Base-by-base conservation (phyloP, 2,329 filamentous ascomycete species). In the Penicillium griseofulvum region DNA sequence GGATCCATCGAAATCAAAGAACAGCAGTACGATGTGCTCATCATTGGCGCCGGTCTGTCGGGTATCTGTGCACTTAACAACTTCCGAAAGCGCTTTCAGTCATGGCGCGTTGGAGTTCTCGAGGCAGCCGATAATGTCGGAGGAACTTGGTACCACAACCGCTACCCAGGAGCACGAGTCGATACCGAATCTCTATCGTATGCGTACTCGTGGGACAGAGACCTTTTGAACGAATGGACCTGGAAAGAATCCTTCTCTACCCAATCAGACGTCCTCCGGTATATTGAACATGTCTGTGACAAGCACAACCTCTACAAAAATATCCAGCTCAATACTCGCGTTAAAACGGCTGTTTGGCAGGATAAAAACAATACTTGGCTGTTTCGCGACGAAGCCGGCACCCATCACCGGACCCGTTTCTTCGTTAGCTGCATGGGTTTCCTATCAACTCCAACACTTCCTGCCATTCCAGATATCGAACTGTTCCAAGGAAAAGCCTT, bases 71-170 rank as follows among this genome's bases (percentile, higher is more conserved):
- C 53, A 37, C 55, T 62, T 37, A 49, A 55, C n/a, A 55, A 60
- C 38, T 39, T 59, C 17, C 46, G 55, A 29, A 50, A 58, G 11
- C 57, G 55, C 36, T 59, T 60, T 16, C 60, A 51, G 12, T 39
- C 44, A 0, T 62, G 55, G 57, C 52, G 54, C 10, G 55, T 60
- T 7, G 50, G 51, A 16, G 57, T 62, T 7, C 33, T 62, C 3
- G 60, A 60, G 29, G 51, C 57, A 12, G 55, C 55, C n/a, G 53
- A 55, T 17, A 52, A 46, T 37, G 55, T 56, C 71, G 78, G 78
- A 4, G 78, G 79, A 1, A 80, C 78, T 2, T 82, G 80, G 78
- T 72, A 69, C 52, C 76, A 73, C 75, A 79, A 79, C 51, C 69
- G 72, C 17, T 79, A 79, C 44, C 76, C 78, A 12, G 78, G 78